These are phyloP conservation scores for Raddia guianensis DNA, from an alignment of 176 grass and related monocot species.

Conservation along the genomic window DNA sequence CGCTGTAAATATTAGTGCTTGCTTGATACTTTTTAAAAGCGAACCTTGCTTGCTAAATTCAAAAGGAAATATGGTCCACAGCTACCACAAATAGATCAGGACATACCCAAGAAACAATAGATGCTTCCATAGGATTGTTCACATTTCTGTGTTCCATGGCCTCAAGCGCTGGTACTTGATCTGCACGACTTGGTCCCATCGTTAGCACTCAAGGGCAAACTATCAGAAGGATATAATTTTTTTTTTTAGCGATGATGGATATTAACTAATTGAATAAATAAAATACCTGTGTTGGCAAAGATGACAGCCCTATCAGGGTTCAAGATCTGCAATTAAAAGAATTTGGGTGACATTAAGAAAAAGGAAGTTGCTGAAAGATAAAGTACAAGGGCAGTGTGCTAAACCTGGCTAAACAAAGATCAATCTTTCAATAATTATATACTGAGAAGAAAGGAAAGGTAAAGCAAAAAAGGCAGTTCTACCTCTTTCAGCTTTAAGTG, in stretches of 20 bases:
- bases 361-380: constrained; percentile 1
- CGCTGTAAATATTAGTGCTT: constrained; percentile 2
- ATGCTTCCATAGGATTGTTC: constrained; percentile 80
- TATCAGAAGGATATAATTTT: constrained; percentile 27
- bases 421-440: constrained; percentile 25
- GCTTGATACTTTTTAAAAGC: neutral
- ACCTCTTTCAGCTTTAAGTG: constrained; percentile 80
- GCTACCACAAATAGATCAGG: neutral
- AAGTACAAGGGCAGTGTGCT: constrained; percentile 1
- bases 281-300: constrained; percentile 80
- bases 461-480: constrained; percentile 25
- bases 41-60: neutral
- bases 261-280: constrained; percentile 29
- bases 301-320: constrained; percentile 69
- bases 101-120: constrained; percentile 84
- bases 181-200: constrained; percentile 48
- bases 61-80: constrained; percentile 28
- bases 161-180: constrained; percentile 74
- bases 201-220: constrained; percentile 23
- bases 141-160: constrained; percentile 69
- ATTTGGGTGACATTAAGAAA: constrained; percentile 18
- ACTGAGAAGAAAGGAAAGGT: constrained; percentile 12
- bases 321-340: constrained; percentile 71
- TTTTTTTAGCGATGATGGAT: neutral
- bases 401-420: neutral